A percentile compares a stretch with the other conserved stretches of the same genome.
Conservation (phyloP, 805 yeast species). For the Ogataea glucozyma region DNA sequence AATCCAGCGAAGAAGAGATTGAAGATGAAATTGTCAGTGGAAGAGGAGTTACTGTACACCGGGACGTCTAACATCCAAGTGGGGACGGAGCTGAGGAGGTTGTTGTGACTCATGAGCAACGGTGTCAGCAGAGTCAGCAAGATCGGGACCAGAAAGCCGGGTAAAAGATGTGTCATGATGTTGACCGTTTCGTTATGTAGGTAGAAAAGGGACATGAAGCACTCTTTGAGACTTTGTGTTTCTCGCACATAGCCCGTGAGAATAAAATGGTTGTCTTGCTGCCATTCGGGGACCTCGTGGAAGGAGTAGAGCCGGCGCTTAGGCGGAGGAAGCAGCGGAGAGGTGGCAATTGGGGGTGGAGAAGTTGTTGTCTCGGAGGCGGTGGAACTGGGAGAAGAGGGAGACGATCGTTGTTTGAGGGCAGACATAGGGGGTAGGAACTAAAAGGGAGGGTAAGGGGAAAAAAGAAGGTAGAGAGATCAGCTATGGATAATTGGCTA, state of each 20-base stretch:
- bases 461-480: too few relatives aligned
- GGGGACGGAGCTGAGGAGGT: conserved; percentile 27
- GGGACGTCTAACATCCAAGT: conserved; percentile 29
- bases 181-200: conserved; percentile 56
- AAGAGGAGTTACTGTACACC: conserved; percentile 27
- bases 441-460: too few relatives aligned
- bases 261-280: conserved; percentile 55
- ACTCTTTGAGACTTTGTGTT: conserved; percentile 41
- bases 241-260: conserved; percentile 50
- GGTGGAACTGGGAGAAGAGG: not conserved
- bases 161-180: conserved; percentile 52
- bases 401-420: too few relatives aligned
- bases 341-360: not conserved
- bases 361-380: not conserved
- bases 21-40: conserved; percentile 42
- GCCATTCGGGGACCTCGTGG: conserved; percentile 56
- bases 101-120: conserved; percentile 18
- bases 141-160: conserved; percentile 39
- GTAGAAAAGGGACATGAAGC: conserved; percentile 44
- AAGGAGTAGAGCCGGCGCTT: conserved; percentile 23
- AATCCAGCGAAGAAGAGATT: conserved; percentile 47
- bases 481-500: too few relatives aligned
- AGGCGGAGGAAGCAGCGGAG: not conserved
- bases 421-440: too few relatives aligned
- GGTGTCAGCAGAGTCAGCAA: conserved; percentile 24